phyloP scores from a whole-genome alignment of 768 basidiomycete species.

The Pleurotus ostreatus region DNA sequence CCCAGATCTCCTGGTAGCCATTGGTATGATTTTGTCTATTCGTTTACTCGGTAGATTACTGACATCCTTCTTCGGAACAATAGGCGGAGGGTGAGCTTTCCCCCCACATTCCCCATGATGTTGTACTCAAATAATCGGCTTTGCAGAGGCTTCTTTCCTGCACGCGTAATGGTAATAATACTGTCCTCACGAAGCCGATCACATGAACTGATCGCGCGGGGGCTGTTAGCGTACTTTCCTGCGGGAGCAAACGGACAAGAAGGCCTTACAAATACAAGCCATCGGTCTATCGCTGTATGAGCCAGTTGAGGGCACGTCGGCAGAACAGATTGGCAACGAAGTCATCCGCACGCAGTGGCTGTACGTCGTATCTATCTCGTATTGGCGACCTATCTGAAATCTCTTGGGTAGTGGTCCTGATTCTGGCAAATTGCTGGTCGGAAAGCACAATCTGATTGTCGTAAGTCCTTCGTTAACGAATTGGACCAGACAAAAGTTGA shows the following conservation, averaged over 20 bases:
- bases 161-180: constrained; percentile 72
- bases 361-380: constrained; percentile 36
- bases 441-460: constrained; percentile 78
- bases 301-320: constrained; percentile 70
- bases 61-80: constrained; percentile 4
- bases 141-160: constrained; percentile 89
- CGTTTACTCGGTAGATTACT: not conserved
- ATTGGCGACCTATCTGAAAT: constrained; percentile 7
- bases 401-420: constrained; percentile 51
- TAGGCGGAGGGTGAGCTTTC: constrained; percentile 76
- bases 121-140: constrained; percentile 4
- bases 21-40: constrained; percentile 41
- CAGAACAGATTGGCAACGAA: constrained; percentile 73
- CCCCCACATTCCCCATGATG: no score
- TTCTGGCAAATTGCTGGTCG: constrained; percentile 66
- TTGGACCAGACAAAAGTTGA: no score
- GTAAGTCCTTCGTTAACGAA: constrained; percentile 36
- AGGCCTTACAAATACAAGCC: constrained; percentile 89
- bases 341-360: constrained; percentile 97
- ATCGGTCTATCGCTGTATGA: constrained; percentile 97
- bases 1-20: constrained; percentile 83
- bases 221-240: constrained; percentile 73
- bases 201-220: constrained; percentile 4
- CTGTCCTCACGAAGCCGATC: not conserved
- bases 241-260: constrained; percentile 62